phyloP scores from a whole-genome alignment of 805 yeast species.

The Metschnikowia shivogae region DNA sequence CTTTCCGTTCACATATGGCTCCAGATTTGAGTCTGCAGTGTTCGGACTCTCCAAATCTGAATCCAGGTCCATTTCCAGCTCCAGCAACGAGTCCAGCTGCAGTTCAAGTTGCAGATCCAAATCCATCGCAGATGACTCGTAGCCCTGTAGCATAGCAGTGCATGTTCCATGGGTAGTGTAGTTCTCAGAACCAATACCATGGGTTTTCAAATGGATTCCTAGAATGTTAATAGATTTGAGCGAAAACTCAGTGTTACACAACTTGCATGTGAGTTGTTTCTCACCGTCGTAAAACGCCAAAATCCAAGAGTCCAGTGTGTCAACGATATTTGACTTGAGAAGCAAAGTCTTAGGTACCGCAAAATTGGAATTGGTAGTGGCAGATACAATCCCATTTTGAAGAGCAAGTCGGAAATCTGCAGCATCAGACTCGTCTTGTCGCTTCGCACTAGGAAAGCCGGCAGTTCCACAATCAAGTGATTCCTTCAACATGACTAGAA shows the following conservation, averaged over 20 bases:
- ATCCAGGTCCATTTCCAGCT: neutral
- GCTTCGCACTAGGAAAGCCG: neutral
- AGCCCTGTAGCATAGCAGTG: neutral
- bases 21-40: too few relatives aligned
- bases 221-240: neutral
- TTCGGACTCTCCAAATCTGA: neutral
- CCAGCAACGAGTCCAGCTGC: neutral
- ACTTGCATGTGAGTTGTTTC: neutral
- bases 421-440: neutral
- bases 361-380: neutral
- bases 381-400: neutral
- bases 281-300: neutral
- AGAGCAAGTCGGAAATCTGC: neutral
- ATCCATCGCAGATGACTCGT: neutral
- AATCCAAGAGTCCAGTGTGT: neutral
- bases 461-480: neutral
- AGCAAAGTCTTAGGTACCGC: neutral
- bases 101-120: neutral
- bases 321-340: neutral
- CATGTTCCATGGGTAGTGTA: neutral
- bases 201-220: constrained; percentile 6
- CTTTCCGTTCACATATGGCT: too few relatives aligned
- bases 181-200: constrained; percentile 6
- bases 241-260: neutral
- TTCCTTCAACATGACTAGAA: neutral